Percentiles rank a stretch among this genome's conserved stretches.
These are phyloP conservation scores for Penicillium diatomitis DNA, from an alignment of 495 filamentous ascomycete genomes.

Conservation along the genomic window DNA sequence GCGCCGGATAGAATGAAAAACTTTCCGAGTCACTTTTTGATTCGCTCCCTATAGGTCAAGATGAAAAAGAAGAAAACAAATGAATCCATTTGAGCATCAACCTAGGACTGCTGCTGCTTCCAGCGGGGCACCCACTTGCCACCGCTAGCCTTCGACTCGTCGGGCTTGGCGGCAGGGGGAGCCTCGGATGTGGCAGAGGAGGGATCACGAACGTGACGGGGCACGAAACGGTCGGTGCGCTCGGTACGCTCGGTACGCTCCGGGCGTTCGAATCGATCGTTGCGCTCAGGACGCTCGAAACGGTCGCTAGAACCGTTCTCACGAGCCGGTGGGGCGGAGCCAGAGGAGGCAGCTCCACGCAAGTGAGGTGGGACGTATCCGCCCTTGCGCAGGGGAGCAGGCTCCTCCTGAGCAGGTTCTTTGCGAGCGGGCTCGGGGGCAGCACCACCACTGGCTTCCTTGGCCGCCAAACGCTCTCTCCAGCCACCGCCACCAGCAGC, in stretches of 20 bases:
- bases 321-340: slow-evolving; percentile 23
- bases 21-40: slow-evolving; percentile 23
- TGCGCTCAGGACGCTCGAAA: slow-evolving; percentile 8
- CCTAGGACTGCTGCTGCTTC: slow-evolving; percentile 36
- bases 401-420: slow-evolving; percentile 21
- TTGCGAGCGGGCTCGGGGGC: slow-evolving; percentile 14
- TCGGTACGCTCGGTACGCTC: not conserved
- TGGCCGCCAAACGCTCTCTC: slow-evolving; percentile 78
- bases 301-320: slow-evolving; percentile 25
- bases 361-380: slow-evolving; percentile 45
- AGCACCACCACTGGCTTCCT: slow-evolving; percentile 31
- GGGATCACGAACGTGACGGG: slow-evolving; percentile 30
- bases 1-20: slow-evolving; percentile 20
- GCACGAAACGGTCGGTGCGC: slow-evolving; percentile 27
- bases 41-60: slow-evolving; percentile 13
- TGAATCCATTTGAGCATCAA: slow-evolving; percentile 8
- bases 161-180: slow-evolving; percentile 18
- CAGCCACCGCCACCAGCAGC: slow-evolving; percentile 52
- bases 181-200: slow-evolving; percentile 18
- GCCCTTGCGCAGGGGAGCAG: slow-evolving; percentile 25
- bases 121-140: slow-evolving; percentile 37
- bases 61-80: slow-evolving; percentile 13
- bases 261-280: not conserved
- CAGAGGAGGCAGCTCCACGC: slow-evolving; percentile 28
- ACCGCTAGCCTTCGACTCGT: slow-evolving; percentile 24